These are phyloP conservation scores for Paecilomyces dactylethromorphus DNA, from an alignment of 2,329 filamentous ascomycete genomes.

Conservation along the genomic window DNA sequence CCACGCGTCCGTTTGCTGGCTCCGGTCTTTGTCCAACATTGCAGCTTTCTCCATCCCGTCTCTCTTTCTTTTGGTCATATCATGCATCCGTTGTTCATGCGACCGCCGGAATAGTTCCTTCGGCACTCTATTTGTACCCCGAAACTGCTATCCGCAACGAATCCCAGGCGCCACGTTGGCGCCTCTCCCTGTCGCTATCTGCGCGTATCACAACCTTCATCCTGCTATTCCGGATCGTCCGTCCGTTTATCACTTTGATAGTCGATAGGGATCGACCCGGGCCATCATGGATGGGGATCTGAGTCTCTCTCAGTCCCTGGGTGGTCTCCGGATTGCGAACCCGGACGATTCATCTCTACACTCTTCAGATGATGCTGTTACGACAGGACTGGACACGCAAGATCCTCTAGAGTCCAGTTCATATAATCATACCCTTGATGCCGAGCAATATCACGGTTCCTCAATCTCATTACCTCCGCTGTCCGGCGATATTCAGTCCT, in stretches of 20 bases:
- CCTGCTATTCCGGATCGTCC: background rate
- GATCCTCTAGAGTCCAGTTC: conserved; percentile 19
- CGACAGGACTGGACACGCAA: conserved; percentile 14
- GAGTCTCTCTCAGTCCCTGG: conserved; percentile 85
- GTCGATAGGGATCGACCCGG: conserved; percentile 11
- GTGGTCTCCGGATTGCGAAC: conserved; percentile 93
- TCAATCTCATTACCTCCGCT: conserved; percentile 2
- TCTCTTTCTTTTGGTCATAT: conserved; percentile 12
- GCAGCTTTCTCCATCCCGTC: conserved; percentile 4
- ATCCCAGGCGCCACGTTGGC: conserved; percentile 7
- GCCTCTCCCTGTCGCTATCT: conserved; percentile 1
- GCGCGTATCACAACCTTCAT: conserved; percentile 1
- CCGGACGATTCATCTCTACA: conserved; percentile 64
- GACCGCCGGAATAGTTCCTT: conserved; percentile 24
- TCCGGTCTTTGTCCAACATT: background rate
- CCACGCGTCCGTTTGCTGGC: conserved; percentile 1
- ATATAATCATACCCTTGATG: conserved; percentile 10
- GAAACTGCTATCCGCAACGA: conserved; percentile 1
- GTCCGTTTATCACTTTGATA: background rate
- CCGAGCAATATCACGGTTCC: conserved; percentile 12
- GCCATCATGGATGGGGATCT: conserved; percentile 80
- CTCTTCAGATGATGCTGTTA: conserved; percentile 27
- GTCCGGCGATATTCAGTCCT: conserved; percentile 9
- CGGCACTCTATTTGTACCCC: conserved; percentile 8
- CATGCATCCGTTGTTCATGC: conserved; percentile 25